Conservation (phyloP, 148 eudicot genomes). For the Oxyria digyna region DNA sequence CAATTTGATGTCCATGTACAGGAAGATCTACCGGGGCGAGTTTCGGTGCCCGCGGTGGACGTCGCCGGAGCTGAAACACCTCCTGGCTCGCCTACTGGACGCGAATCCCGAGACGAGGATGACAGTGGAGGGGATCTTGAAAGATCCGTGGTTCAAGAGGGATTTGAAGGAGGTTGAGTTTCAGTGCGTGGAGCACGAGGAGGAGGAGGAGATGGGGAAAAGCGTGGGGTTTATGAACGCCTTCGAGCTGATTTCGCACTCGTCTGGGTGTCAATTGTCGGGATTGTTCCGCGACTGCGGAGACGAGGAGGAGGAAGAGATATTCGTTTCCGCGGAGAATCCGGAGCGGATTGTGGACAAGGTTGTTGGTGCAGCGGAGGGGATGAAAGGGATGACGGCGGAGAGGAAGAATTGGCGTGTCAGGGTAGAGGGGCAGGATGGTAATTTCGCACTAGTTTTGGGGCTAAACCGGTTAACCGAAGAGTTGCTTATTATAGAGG, state of each 20-base stretch:
- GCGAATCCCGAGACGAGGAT: constrained; percentile 53
- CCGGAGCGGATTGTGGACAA: constrained; percentile 30
- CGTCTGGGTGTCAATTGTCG: constrained; percentile 50
- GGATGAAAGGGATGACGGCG: constrained; percentile 16
- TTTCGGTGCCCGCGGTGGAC: constrained; percentile 56
- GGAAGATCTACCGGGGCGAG: constrained; percentile 61
- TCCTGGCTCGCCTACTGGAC: constrained; percentile 45
- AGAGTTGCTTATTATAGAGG: constrained; percentile 34
- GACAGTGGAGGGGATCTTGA: constrained; percentile 37
- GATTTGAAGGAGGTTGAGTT: constrained; percentile 26
- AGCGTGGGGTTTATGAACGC: constrained; percentile 30
- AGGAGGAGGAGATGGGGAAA: not conserved
- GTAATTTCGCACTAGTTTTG: constrained; percentile 21
- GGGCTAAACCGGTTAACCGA: constrained; percentile 44
- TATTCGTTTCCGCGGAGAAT: constrained; percentile 32
- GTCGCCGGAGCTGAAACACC: constrained; percentile 35
- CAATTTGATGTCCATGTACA: constrained; percentile 65
- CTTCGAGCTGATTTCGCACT: constrained; percentile 59
- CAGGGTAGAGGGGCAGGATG: constrained; percentile 33
- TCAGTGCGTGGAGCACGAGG: not conserved
- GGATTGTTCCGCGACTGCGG: constrained; percentile 30
- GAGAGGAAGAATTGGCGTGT: constrained; percentile 22
- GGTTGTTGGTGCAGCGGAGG: constrained; percentile 23
- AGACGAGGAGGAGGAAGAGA: constrained; percentile 17
- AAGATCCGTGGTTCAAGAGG: constrained; percentile 57